Percentiles rank a stretch among this genome's conserved stretches.
Evolutionary conservation across 23 red algal species (phyloP).

Genomic region (Cyanidiococcus yangmingshanensis): DNA sequence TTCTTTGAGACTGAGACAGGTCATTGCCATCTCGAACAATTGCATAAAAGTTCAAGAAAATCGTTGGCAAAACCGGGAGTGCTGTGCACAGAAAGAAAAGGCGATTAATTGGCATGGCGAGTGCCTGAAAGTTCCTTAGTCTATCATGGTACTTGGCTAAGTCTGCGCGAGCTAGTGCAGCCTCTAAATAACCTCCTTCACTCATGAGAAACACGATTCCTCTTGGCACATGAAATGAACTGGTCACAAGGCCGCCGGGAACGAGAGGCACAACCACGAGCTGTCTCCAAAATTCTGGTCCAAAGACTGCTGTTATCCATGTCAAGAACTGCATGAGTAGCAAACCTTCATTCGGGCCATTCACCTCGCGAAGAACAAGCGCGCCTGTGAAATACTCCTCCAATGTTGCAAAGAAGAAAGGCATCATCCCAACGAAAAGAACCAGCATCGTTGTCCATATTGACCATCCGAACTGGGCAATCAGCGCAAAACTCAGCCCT

Average conservation of each 20-base stretch:
- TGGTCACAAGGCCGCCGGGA: neutral
- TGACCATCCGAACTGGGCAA: conserved; percentile 34
- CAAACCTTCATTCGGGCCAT: conserved; percentile 91
- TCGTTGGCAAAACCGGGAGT: conserved; percentile 5
- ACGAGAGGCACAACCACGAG: neutral
- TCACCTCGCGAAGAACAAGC: conserved; percentile 77
- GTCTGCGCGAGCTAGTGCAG: neutral
- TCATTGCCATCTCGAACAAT: conserved; percentile 27
- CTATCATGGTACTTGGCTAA: neutral
- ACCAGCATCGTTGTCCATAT: conserved; percentile 36
- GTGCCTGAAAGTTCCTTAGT: neutral
- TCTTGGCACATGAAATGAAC: neutral
- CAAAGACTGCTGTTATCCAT: conserved; percentile 46
- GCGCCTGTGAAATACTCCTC: conserved; percentile 83
- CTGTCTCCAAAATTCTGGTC: conserved; percentile 47
- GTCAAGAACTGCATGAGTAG: conserved; percentile 47
- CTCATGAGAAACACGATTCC: neutral
- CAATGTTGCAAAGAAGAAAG: conserved; percentile 61
- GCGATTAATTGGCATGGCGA: conserved; percentile 4
- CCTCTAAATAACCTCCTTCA: neutral
- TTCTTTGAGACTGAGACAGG: neutral
- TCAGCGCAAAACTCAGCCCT: conserved; percentile 49
- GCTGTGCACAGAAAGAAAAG: neutral
- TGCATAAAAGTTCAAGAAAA: conserved; percentile 27
- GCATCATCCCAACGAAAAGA: conserved; percentile 45